A percentile compares a stretch with the other conserved stretches of the same genome.
Evolutionary conservation across 1,284 basidiomycete genomes (phyloP).

Genomic region (Quambalaria eucalypti): DNA sequence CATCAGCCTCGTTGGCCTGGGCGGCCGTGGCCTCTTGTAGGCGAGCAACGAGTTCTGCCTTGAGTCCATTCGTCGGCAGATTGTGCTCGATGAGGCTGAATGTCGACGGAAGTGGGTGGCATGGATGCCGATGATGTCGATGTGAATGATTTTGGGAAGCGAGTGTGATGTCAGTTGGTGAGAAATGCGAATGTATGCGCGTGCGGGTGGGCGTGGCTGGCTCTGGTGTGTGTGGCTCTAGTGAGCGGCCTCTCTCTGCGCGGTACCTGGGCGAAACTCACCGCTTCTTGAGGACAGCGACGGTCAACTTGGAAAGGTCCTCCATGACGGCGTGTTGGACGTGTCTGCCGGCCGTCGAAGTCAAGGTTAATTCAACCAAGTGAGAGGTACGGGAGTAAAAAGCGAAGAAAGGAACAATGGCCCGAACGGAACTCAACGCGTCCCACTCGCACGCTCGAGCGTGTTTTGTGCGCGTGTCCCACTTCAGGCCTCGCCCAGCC

Average conservation of each 20-base stretch:
- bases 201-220: too few relatives aligned
- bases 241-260: too few relatives aligned
- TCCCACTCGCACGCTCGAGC: too few relatives aligned
- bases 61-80: not conserved
- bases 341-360: too few relatives aligned
- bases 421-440: too few relatives aligned
- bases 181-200: not conserved
- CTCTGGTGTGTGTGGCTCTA: too few relatives aligned
- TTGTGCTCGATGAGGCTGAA: not conserved
- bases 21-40: not conserved
- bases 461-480: too few relatives aligned
- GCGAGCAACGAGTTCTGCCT: not conserved
- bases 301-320: not conserved
- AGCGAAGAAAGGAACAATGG: too few relatives aligned
- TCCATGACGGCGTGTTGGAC: too few relatives aligned
- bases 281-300: not conserved
- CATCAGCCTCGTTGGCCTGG: not conserved
- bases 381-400: too few relatives aligned
- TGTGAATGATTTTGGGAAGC: not conserved
- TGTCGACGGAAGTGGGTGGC: not conserved
- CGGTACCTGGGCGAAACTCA: not conserved
- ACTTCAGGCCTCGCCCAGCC: too few relatives aligned
- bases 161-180: not conserved
- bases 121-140: not conserved
- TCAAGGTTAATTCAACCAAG: too few relatives aligned